phyloP scores from a whole-genome alignment of 2,329 filamentous ascomycete genomes.

The Colletotrichum somersetense region DNA sequence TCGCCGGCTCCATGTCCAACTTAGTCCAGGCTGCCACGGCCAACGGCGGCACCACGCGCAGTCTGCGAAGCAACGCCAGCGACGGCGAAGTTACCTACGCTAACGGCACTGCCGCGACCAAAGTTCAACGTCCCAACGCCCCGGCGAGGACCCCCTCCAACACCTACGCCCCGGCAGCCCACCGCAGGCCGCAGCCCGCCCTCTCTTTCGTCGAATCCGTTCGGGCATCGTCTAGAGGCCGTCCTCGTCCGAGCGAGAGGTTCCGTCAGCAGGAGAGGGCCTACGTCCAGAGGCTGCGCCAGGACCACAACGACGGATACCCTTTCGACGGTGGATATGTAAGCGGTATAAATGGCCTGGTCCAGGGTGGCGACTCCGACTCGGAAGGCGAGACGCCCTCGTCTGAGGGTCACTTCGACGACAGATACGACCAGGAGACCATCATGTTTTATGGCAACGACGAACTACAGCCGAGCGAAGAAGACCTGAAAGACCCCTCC shows the following conservation, averaged over 20 bases:
- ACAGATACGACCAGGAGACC: constrained; percentile 90
- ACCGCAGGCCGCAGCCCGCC: constrained; percentile 62
- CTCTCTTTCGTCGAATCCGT: constrained; percentile 59
- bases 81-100: constrained; percentile 40
- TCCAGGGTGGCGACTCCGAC: constrained; percentile 77
- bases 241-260: constrained; percentile 61
- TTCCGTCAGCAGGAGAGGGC: constrained; percentile 89
- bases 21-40: constrained; percentile 44
- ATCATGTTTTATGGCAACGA: constrained; percentile 94
- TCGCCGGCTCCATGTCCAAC: constrained; percentile 59
- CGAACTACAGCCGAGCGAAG: constrained; percentile 86
- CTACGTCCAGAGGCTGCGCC: constrained; percentile 91
- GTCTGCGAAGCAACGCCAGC: constrained; percentile 45
- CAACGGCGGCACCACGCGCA: constrained; percentile 38
- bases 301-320: constrained; percentile 69
- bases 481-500: constrained; percentile 88
- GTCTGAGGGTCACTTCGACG: constrained; percentile 86
- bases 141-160: constrained; percentile 81
- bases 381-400: constrained; percentile 92
- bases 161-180: constrained; percentile 80
- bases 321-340: constrained; percentile 70
- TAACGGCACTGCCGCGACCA: constrained; percentile 50
- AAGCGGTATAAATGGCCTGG: constrained; percentile 58
- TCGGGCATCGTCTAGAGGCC: constrained; percentile 66
- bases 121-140: constrained; percentile 75